Base-by-base conservation (phyloP, 805 yeast species). In the Kazachstania taianensis region DNA sequence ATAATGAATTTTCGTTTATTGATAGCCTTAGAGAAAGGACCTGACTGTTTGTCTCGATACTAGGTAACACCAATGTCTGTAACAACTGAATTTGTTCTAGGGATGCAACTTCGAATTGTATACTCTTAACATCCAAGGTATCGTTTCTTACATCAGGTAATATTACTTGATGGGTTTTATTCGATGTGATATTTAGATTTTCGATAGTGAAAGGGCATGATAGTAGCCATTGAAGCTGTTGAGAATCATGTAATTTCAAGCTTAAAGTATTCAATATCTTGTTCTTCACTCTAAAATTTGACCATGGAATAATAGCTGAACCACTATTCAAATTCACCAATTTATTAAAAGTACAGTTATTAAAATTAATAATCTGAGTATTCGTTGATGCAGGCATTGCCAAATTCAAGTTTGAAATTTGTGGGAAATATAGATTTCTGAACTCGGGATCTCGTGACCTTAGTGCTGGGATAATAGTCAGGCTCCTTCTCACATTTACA, bases 151-250 rank as follows among this genome's bases (percentile, higher is more conserved):
- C 16, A 7, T n/a, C 19, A 9, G 8, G 12, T 9, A 9, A 9
- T n/a, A 9, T n/a, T n/a, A 22, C 4, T 22, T 22, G 25, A 9
- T 9, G 8, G 9, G 12, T 37, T n/a, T 25, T 31, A 3, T 33
- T 20, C 5, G 38, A 17, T 1, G 13, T 20, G 10, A 42, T 20
- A 10, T 40, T 13, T 13, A 46, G 19, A 10, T 7, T 24, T 7
- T 42, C 20, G 2, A 46, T 19, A 5, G 35, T 8, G 25, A 28
- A 41, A 3, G 51, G 55, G 14, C 45, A 47, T 5, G 39, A 29
- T 18, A 28, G 31, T n/a, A 52, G 32, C 55, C 55, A 49, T 20
- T 33, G 14, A 5, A 48, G 26, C 30, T 52, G 56, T 19, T 45
- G 41, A 16, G 25, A 27, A 13, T 39, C 35, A 12, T 32, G 32